Evolutionary conservation across 2,329 filamentous ascomycete species (phyloP), one percentile per base, ranked within the genome.

Genomic region (Reticulascus tulasneorum): DNA sequence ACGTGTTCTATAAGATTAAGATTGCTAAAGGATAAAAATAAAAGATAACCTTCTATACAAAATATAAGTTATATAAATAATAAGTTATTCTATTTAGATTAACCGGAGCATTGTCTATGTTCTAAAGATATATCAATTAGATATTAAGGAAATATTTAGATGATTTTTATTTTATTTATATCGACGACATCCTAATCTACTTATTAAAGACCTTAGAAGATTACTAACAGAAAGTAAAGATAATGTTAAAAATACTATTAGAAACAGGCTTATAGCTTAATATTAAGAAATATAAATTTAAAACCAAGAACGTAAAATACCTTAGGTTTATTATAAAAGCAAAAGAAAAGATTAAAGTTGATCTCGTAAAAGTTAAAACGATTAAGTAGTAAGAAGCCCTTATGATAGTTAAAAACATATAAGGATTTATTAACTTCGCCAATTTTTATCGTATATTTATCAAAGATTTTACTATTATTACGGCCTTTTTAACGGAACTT

Each of bases 11-110:
- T 29, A 26, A 48, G 2, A 53, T 64, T 2, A 21, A 45, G 8
- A 62, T 66, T 13, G 46, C 41, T 16, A 17, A 49, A 44, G 49
- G 50, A 8, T 33, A 64, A 19, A 45, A 62, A 40, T 59, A 40
- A 46, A 61, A 56, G 38, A 63, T 44, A 13, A 47, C 48, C 0
- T 66, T 64, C 37, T 16, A 36, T 12, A 62, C 46, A 3, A 34
- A 49, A 18, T 63, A 53, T n/a, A n/a, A n/a, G 19, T 38, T 47
- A 3, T 66, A 46, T 40, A 34, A 67, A 40, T 66, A 52, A 19
- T 23, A 51, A 22, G 49, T 66, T 10, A 50, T 54, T 37, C 44
- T 28, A 8, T 57, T 59, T 46, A 40, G 34, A 16, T 25, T 56
- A 23, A 47, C 30, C 26, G 52, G 52, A 16, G 27, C 19, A 7